A percentile compares a stretch with the other conserved stretches of the same genome.
phyloP scores from a whole-genome alignment of 2,329 filamentous ascomycete genomes.

The Xenoacremonium recifei region DNA sequence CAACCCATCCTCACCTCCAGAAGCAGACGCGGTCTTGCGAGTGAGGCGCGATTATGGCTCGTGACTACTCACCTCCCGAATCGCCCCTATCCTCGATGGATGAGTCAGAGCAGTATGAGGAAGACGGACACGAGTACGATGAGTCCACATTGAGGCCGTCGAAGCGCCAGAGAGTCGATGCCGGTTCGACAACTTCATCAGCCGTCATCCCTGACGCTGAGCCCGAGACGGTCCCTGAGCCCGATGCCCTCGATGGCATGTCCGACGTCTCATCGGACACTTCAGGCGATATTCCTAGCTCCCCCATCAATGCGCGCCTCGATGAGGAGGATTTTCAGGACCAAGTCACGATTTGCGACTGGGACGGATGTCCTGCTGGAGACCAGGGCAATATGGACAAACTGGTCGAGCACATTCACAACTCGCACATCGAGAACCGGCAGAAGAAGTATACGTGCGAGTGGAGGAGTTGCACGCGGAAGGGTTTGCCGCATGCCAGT shows the following conservation, averaged over 20 bases:
- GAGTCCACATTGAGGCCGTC: constrained; percentile 42
- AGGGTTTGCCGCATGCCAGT: constrained; percentile 88
- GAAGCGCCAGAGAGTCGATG: constrained; percentile 47
- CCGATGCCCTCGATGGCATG: constrained; percentile 55
- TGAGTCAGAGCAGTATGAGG: constrained; percentile 46
- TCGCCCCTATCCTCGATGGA: constrained; percentile 49
- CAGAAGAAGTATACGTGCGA: constrained; percentile 99
- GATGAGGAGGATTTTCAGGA: constrained; percentile 76
- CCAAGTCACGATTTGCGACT: constrained; percentile 75
- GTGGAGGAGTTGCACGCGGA: constrained; percentile 86
- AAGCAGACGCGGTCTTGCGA: constrained; percentile 20
- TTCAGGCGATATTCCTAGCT: constrained; percentile 78
- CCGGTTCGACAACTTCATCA: constrained; percentile 45
- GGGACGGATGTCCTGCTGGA: constrained; percentile 71
- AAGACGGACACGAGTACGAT: constrained; percentile 43
- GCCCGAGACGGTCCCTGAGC: constrained; percentile 44
- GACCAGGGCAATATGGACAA: constrained; percentile 79
- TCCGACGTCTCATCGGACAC: constrained; percentile 87
- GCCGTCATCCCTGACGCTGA: constrained; percentile 42
- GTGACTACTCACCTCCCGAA: constrained; percentile 39
- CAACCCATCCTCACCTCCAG: constrained; percentile 7
- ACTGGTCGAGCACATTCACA: constrained; percentile 81
- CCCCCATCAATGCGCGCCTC: constrained; percentile 62
- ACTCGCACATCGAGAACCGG: constrained; percentile 88
- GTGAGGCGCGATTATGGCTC: constrained; percentile 33